Evolutionary conservation across 2,329 filamentous ascomycete species (phyloP).

Genomic region (Teratosphaeria gauchensis): DNA sequence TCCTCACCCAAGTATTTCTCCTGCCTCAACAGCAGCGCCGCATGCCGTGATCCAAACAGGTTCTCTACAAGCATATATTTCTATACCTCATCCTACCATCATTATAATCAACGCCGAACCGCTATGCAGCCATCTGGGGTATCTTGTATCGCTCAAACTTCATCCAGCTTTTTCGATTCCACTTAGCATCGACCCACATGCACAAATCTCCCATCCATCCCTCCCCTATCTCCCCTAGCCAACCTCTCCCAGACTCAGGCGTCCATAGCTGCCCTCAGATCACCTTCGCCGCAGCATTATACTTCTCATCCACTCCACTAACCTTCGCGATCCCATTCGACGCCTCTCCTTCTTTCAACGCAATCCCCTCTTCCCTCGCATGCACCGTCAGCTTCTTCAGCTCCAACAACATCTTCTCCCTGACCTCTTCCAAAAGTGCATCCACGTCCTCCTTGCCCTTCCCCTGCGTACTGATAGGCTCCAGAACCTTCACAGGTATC

Average conservation of each 20-base stretch:
- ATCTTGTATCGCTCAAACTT: background rate
- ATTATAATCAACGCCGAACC: background rate
- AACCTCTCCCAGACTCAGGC: background rate
- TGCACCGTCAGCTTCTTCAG: conserved; percentile 32
- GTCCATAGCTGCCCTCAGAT: background rate
- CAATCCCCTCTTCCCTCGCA: conserved; percentile 20
- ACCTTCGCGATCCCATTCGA: conserved; percentile 3
- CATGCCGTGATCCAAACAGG: background rate
- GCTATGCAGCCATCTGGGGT: background rate
- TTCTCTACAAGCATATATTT: background rate
- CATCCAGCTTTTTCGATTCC: background rate
- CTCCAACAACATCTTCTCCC: conserved; percentile 64
- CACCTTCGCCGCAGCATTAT: conserved; percentile 7
- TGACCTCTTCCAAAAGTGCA: conserved; percentile 55
- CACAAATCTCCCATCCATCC: background rate
- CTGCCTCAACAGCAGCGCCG: background rate
- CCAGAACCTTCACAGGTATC: conserved; percentile 61
- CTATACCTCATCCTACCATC: background rate
- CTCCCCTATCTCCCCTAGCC: background rate
- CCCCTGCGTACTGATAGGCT: conserved; percentile 67
- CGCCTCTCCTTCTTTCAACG: conserved; percentile 7
- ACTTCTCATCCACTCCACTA: conserved; percentile 5
- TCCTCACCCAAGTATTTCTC: too few relatives aligned
- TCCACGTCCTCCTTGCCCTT: conserved; percentile 71
- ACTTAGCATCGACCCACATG: background rate